phyloP scores from a whole-genome alignment of 192 early-diverging fungal species.

The Linderina pennispora region DNA sequence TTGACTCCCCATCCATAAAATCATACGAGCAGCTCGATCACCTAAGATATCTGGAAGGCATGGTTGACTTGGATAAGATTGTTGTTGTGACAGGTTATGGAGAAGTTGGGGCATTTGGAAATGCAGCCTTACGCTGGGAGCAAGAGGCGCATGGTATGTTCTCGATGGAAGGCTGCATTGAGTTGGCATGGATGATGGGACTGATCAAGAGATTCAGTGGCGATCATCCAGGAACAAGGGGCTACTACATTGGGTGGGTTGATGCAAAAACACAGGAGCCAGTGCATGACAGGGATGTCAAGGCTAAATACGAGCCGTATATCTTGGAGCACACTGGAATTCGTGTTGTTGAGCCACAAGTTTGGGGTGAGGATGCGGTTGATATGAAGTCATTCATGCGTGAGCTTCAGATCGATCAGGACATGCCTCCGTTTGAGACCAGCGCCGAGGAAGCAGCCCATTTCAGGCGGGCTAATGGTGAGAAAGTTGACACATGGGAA shows the following conservation, averaged over 20 bases:
- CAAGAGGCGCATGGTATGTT: background rate
- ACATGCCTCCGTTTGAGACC: slow-evolving; percentile 73
- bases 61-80: slow-evolving; percentile 80
- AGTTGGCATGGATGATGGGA: slow-evolving; percentile 93
- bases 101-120: slow-evolving; percentile 85
- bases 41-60: slow-evolving; percentile 45
- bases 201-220: slow-evolving; percentile 81
- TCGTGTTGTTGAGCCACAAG: slow-evolving; percentile 77
- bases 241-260: slow-evolving; percentile 80
- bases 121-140: slow-evolving; percentile 47
- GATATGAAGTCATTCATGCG: slow-evolving; percentile 76
- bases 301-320: slow-evolving; percentile 80
- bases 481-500: slow-evolving; percentile 51
- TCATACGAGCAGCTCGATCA: slow-evolving; percentile 46
- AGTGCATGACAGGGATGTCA: slow-evolving; percentile 76
- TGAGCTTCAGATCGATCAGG: slow-evolving; percentile 75
- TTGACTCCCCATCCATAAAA: slow-evolving; percentile 70
- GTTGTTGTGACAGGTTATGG: slow-evolving; percentile 82
- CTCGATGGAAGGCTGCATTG: slow-evolving; percentile 31
- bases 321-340: slow-evolving; percentile 84
- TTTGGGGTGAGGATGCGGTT: slow-evolving; percentile 78
- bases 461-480: slow-evolving; percentile 76
- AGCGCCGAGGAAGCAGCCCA: slow-evolving; percentile 80
- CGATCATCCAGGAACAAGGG: slow-evolving; percentile 56
- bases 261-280: slow-evolving; percentile 75